Evolutionary conservation across 306 rosid genomes (phyloP).

Genomic region (Vigna hirtella): DNA sequence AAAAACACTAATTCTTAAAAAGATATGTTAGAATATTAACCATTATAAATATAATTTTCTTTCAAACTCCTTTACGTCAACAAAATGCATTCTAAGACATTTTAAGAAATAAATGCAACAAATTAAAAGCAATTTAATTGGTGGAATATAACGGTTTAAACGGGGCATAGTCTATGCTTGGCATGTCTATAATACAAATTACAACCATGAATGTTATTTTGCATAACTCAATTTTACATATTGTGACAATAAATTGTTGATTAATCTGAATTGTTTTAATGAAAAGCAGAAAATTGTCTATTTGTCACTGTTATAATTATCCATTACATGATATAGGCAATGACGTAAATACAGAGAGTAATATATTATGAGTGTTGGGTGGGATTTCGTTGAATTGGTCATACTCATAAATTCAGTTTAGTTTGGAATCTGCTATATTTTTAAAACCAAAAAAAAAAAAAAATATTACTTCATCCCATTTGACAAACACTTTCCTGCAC

Average conservation of each 20-base stretch:
- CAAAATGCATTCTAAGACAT: not conserved
- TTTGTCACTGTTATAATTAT: not conserved
- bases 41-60: too few species aligned
- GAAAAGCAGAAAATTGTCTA: not conserved
- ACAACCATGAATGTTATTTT: not conserved
- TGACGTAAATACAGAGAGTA: not conserved
- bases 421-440: too few species aligned
- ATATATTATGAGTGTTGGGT: not conserved
- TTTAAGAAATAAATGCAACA: not conserved
- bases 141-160: not conserved
- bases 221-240: not conserved
- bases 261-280: not conserved
- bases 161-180: not conserved
- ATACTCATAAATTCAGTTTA: too few species aligned
- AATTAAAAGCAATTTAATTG: not conserved
- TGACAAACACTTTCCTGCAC: too few species aligned
- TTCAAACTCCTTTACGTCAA: not conserved
- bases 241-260: not conserved
- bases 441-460: too few species aligned
- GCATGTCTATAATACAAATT: not conserved
- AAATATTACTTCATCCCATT: too few species aligned
- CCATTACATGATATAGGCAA: conserved; percentile 20
- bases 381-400: not conserved
- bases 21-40: too few species aligned
- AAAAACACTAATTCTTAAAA: too few species aligned